Percentiles rank a stretch among this genome's conserved stretches.
phyloP scores from a whole-genome alignment of 495 filamentous ascomycete genomes.

The Aspergillus cristatus region DNA sequence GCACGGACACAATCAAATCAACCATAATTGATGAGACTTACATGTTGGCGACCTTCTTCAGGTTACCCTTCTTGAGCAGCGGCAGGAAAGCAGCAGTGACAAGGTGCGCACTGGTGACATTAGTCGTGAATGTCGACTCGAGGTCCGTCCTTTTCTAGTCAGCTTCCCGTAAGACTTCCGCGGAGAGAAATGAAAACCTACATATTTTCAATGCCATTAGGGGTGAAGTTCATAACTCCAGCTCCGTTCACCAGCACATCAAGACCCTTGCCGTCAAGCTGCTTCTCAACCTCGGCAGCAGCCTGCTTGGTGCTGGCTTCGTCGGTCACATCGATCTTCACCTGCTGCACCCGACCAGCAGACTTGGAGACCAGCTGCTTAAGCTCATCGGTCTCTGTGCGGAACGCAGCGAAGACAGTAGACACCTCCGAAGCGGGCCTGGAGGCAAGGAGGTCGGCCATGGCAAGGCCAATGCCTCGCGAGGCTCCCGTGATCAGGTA shows the following conservation, averaged over 20 bases:
- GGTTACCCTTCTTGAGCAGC: constrained; percentile 31
- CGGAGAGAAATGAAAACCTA: constrained; percentile 12
- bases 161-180: constrained; percentile 31
- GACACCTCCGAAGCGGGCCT: constrained; percentile 18
- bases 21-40: constrained; percentile 11
- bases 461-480: constrained; percentile 45
- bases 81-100: constrained; percentile 37
- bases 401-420: constrained; percentile 27
- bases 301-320: constrained; percentile 33
- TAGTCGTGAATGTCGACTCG: constrained; percentile 25
- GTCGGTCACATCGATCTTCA: constrained; percentile 34
- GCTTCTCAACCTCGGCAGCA: constrained; percentile 20
- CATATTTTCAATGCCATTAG: constrained; percentile 23
- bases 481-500: constrained; percentile 32
- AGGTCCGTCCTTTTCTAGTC: constrained; percentile 8
- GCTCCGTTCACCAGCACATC: constrained; percentile 49
- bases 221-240: constrained; percentile 18
- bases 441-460: constrained; percentile 26
- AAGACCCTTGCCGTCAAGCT: constrained; percentile 32
- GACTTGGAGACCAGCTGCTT: constrained; percentile 6
- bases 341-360: constrained; percentile 3
- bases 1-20: too few relatives aligned
- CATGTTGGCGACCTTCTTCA: constrained; percentile 42
- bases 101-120: constrained; percentile 34
- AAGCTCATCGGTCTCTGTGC: constrained; percentile 17